These are phyloP conservation scores for Melanopsichium pennsylvanicum DNA, from an alignment of 1,284 basidiomycete genomes.

Conservation along the genomic window DNA sequence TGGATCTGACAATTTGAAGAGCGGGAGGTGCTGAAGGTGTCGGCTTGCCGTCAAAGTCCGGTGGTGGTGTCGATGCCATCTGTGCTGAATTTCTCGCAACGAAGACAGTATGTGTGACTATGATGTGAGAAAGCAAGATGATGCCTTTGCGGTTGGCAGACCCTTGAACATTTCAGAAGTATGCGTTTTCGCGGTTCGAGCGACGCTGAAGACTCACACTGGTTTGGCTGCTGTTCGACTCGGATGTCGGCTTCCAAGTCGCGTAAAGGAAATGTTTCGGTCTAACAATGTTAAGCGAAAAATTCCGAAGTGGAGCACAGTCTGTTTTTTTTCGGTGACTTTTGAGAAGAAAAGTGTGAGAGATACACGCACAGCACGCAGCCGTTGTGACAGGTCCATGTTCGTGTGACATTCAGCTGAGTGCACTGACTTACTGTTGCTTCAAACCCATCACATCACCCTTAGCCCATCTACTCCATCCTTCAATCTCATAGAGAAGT, in stretches of 20 bases:
- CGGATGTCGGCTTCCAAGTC: slow-evolving; percentile 8
- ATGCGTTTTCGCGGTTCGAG: slow-evolving; percentile 23
- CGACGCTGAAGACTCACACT: slow-evolving; percentile 18
- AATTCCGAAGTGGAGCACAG: slow-evolving; percentile 29
- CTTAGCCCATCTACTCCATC: neutral
- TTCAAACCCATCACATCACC: neutral
- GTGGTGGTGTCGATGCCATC: slow-evolving; percentile 13
- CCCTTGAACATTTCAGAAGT: slow-evolving; percentile 1
- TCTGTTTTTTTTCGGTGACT: slow-evolving; percentile 9
- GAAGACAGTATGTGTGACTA: neutral
- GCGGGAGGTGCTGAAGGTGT: slow-evolving; percentile 18
- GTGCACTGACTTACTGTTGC: neutral
- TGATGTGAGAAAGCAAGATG: neutral
- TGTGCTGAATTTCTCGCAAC: neutral
- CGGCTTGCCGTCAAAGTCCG: slow-evolving; percentile 6
- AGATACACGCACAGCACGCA: too few relatives aligned
- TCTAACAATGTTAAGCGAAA: slow-evolving; percentile 4
- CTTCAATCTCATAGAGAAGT: neutral
- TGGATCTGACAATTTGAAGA: slow-evolving; percentile 25
- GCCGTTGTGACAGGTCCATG: slow-evolving; percentile 1
- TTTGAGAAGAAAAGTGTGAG: slow-evolving; percentile 27
- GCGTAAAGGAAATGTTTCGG: neutral
- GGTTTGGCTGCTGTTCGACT: too few relatives aligned
- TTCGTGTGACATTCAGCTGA: slow-evolving; percentile 7
- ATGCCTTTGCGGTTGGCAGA: neutral